These are phyloP conservation scores for Cenococcum geophilum DNA, from an alignment of 495 filamentous ascomycete species.

Conservation along the genomic window DNA sequence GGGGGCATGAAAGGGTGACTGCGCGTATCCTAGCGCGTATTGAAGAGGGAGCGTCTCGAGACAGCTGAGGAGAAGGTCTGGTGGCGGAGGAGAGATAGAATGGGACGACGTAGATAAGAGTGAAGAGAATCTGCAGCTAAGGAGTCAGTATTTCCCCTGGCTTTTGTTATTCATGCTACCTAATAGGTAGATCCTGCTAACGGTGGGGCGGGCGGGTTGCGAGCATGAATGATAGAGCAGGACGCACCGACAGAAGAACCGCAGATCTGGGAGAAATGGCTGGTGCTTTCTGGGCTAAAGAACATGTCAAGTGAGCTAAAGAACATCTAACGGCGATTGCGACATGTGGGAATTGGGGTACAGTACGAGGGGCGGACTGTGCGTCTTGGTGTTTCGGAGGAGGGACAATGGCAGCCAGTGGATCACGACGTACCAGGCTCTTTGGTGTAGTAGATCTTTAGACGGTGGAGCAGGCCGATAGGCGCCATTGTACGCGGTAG, in stretches of 20 bases:
- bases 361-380: slow-evolving; percentile 15
- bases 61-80: slow-evolving; percentile 72
- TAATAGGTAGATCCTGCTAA: slow-evolving; percentile 22
- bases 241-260: slow-evolving; percentile 49
- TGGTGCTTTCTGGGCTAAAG: slow-evolving; percentile 38
- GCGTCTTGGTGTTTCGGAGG: slow-evolving; percentile 20
- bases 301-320: slow-evolving; percentile 19
- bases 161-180: slow-evolving; percentile 4
- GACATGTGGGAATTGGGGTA: slow-evolving; percentile 20
- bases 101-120: slow-evolving; percentile 78
- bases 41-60: slow-evolving; percentile 81
- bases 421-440: slow-evolving; percentile 36
- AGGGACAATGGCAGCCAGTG: slow-evolving; percentile 18
- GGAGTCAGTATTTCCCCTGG: slow-evolving; percentile 7
- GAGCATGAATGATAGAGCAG: slow-evolving; percentile 15
- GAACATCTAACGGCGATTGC: slow-evolving; percentile 2
- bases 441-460: slow-evolving; percentile 36
- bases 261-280: slow-evolving; percentile 46
- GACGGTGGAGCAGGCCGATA: slow-evolving; percentile 35
- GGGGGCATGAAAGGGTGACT: slow-evolving; percentile 63
- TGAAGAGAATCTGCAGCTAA: slow-evolving; percentile 58
- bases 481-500: slow-evolving; percentile 38
- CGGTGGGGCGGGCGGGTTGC: slow-evolving; percentile 10
- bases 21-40: slow-evolving; percentile 79
- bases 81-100: slow-evolving; percentile 80